phyloP scores from a whole-genome alignment of 768 basidiomycete species.

The Podaxis sp. region DNA sequence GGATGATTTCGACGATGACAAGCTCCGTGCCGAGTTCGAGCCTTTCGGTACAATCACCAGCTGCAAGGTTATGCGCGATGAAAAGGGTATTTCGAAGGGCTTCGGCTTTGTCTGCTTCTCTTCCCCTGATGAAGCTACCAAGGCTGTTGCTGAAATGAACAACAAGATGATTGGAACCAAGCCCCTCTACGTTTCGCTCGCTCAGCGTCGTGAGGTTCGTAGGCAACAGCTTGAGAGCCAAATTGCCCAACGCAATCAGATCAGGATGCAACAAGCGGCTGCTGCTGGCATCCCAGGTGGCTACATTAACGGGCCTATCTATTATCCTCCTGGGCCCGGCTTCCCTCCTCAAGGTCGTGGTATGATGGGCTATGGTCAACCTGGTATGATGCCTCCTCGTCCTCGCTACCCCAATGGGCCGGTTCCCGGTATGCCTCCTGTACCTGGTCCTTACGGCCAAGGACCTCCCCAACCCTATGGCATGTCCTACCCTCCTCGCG shows the following conservation, averaged over 20 bases:
- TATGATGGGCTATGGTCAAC: slow-evolving; percentile 81
- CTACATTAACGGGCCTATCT: slow-evolving; percentile 84
- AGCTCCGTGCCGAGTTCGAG: slow-evolving; percentile 94
- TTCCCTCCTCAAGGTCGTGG: slow-evolving; percentile 83
- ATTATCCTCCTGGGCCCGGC: slow-evolving; percentile 78
- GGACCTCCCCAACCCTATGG: slow-evolving; percentile 73
- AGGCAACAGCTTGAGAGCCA: slow-evolving; percentile 98
- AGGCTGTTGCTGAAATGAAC: slow-evolving; percentile 99
- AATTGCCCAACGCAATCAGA: slow-evolving; percentile 97
- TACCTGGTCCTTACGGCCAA: slow-evolving; percentile 70
- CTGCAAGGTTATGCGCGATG: slow-evolving; percentile 99
- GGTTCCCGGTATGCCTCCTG: slow-evolving; percentile 68
- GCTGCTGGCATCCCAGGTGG: slow-evolving; percentile 81
- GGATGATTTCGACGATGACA: slow-evolving; percentile 97
- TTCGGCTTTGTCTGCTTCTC: slow-evolving; percentile 99
- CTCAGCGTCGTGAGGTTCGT: slow-evolving; percentile 97
- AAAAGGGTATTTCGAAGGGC: slow-evolving; percentile 89
- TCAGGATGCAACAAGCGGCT: slow-evolving; percentile 93
- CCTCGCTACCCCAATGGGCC: slow-evolving; percentile 79
- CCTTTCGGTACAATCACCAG: slow-evolving; percentile 96
- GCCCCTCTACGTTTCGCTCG: slow-evolving; percentile 97
- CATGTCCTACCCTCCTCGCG: slow-evolving; percentile 64
- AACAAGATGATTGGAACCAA: slow-evolving; percentile 99
- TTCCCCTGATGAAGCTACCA: slow-evolving; percentile 97
- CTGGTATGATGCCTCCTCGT: slow-evolving; percentile 85